Conservation (phyloP, 148 eudicot species). For the Vaccinium myrtillus region DNA sequence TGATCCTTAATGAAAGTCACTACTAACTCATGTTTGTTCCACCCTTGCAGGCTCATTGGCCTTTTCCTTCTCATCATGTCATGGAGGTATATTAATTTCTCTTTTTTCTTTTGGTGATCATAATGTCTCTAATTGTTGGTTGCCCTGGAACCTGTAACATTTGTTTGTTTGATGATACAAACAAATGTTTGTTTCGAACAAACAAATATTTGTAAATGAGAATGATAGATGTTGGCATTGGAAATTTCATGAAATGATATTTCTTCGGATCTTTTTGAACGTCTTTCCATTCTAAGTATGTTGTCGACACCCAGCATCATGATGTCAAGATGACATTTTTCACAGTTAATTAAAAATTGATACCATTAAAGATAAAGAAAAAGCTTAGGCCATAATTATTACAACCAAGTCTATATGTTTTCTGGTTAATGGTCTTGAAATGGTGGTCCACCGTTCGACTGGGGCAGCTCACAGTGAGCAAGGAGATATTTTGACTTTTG, state of each 20-base stretch:
- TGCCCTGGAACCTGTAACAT: neutral
- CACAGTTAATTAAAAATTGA: neutral
- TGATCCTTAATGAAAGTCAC: neutral
- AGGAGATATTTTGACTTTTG: neutral
- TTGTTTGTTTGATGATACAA: slow-evolving; percentile 1
- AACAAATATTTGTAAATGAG: too few relatives aligned
- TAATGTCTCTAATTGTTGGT: neutral
- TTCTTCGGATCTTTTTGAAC: neutral
- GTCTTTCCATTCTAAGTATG: neutral
- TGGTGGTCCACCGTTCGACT: neutral
- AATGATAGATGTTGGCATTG: neutral
- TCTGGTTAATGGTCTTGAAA: neutral
- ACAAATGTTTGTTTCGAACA: too few relatives aligned
- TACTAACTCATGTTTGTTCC: slow-evolving; percentile 12
- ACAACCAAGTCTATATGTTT: neutral
- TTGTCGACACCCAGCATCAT: neutral
- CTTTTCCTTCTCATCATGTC: slow-evolving; percentile 72
- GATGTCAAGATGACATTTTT: neutral
- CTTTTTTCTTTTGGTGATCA: too few relatives aligned
- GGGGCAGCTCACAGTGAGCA: neutral
- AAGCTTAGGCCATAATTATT: neutral
- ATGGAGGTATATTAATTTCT: slow-evolving; percentile 65
- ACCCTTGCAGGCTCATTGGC: slow-evolving; percentile 90
- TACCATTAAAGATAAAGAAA: neutral
- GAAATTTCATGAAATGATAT: neutral